These are phyloP conservation scores for Hypoxylon perforatum DNA, from an alignment of 495 filamentous ascomycete genomes.

Conservation along the genomic window DNA sequence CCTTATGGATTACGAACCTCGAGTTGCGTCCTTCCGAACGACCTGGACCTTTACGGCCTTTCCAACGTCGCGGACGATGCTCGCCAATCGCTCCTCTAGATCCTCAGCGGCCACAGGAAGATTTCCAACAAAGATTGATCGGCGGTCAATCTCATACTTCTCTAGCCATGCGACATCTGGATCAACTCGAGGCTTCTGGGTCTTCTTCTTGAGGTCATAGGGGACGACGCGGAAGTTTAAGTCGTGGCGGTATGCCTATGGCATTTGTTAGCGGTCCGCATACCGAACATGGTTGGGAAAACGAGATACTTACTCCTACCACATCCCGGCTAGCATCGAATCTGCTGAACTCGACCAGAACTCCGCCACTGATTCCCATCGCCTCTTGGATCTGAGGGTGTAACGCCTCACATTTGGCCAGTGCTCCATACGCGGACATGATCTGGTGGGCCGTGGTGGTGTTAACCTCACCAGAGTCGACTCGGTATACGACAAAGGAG, in stretches of 20 bases:
- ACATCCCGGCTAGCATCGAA: slow-evolving; percentile 56
- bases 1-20: slow-evolving; percentile 44
- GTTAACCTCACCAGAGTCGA: slow-evolving; percentile 51
- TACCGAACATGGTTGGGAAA: background rate
- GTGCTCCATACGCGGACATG: slow-evolving; percentile 53
- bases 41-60: slow-evolving; percentile 54
- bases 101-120: slow-evolving; percentile 52
- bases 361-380: slow-evolving; percentile 55
- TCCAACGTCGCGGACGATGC: slow-evolving; percentile 55
- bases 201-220: slow-evolving; percentile 49
- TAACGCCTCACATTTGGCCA: slow-evolving; percentile 48
- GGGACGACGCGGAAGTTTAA: slow-evolving; percentile 43
- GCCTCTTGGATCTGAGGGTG: slow-evolving; percentile 35
- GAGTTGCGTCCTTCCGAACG: slow-evolving; percentile 47
- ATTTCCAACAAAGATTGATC: slow-evolving; percentile 64
- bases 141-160: slow-evolving; percentile 58
- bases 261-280: slow-evolving; percentile 21
- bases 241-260: slow-evolving; percentile 45
- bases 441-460: slow-evolving; percentile 56
- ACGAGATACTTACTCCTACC: slow-evolving; percentile 47
- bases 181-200: slow-evolving; percentile 24
- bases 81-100: slow-evolving; percentile 49
- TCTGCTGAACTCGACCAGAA: slow-evolving; percentile 62
- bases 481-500: slow-evolving; percentile 60
- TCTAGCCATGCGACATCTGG: slow-evolving; percentile 49